These are phyloP conservation scores for Amanita inopinata DNA, from an alignment of 768 basidiomycete species.

Conservation along the genomic window DNA sequence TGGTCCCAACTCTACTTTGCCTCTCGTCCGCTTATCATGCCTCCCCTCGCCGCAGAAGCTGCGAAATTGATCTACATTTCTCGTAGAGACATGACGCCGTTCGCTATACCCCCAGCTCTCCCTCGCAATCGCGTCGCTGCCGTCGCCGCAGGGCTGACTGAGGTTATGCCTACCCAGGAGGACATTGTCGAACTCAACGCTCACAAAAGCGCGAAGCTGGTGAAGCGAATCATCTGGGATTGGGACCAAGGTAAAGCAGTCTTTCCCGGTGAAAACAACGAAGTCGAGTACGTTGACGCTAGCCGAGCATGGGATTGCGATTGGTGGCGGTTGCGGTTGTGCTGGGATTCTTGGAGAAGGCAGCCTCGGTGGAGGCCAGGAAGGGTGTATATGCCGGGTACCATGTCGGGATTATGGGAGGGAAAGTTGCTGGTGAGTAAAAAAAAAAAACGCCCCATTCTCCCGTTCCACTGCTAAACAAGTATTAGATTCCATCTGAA, in stretches of 20 bases:
- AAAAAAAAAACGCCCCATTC: too few species aligned
- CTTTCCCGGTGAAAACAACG: slow-evolving; percentile 13
- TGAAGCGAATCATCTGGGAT: slow-evolving; percentile 19
- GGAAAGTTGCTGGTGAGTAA: slow-evolving; percentile 49
- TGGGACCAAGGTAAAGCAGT: slow-evolving; percentile 15
- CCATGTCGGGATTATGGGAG: slow-evolving; percentile 49
- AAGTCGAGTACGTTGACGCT: slow-evolving; percentile 13
- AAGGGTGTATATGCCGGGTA: slow-evolving; percentile 37
- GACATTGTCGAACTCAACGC: slow-evolving; percentile 53
- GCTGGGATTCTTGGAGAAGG: slow-evolving; percentile 22
- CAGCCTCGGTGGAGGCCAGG: slow-evolving; percentile 21
- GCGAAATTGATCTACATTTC: slow-evolving; percentile 59
- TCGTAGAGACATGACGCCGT: slow-evolving; percentile 38
- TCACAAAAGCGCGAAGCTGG: slow-evolving; percentile 22
- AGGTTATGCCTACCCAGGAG: slow-evolving; percentile 38
- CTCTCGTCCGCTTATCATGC: slow-evolving; percentile 17
- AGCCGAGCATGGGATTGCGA: slow-evolving; percentile 45
- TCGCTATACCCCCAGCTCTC: slow-evolving; percentile 31
- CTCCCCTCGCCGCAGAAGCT: slow-evolving; percentile 42
- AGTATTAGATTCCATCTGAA: slow-evolving; percentile 5
- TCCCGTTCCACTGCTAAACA: not conserved
- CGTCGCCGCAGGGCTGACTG: slow-evolving; percentile 13
- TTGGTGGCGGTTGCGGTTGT: slow-evolving; percentile 44
- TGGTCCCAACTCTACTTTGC: slow-evolving; percentile 22
- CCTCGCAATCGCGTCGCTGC: slow-evolving; percentile 22